Evolutionary conservation across 2,329 filamentous ascomycete genomes (phyloP).

Genomic region (Colletotrichum zoysiae): DNA sequence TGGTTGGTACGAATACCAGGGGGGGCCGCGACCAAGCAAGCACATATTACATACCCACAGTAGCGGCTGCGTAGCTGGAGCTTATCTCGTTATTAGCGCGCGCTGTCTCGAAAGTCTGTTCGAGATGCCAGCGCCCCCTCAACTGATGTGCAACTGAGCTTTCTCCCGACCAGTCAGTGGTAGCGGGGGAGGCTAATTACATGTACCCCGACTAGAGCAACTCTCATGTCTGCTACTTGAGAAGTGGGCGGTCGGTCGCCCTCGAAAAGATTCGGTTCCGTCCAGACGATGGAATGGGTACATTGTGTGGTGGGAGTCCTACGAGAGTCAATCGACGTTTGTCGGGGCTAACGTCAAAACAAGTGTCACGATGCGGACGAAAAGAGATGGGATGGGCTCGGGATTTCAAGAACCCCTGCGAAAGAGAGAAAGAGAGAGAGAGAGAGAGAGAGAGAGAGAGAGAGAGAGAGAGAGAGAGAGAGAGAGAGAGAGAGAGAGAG

Average conservation of each 20-base stretch:
- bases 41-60: neutral
- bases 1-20: neutral
- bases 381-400: slow-evolving; percentile 17
- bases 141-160: neutral
- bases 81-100: slow-evolving; percentile 14
- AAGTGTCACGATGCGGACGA: slow-evolving; percentile 8
- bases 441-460: neutral
- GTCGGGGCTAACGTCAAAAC: slow-evolving; percentile 18
- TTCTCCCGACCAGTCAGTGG: neutral
- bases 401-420: neutral
- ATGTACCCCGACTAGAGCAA: neutral
- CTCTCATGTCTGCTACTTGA: neutral
- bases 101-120: slow-evolving; percentile 1
- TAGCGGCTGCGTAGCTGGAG: slow-evolving; percentile 19
- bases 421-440: neutral
- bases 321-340: slow-evolving; percentile 16
- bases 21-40: neutral
- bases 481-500: neutral
- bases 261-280: slow-evolving; percentile 13
- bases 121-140: neutral
- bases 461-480: neutral
- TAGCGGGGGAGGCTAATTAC: neutral
- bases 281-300: slow-evolving; percentile 9
- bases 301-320: slow-evolving; percentile 6
- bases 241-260: neutral